These are phyloP conservation scores for Clohesyomyces aquaticus DNA, from an alignment of 495 filamentous ascomycete genomes.

Conservation along the genomic window DNA sequence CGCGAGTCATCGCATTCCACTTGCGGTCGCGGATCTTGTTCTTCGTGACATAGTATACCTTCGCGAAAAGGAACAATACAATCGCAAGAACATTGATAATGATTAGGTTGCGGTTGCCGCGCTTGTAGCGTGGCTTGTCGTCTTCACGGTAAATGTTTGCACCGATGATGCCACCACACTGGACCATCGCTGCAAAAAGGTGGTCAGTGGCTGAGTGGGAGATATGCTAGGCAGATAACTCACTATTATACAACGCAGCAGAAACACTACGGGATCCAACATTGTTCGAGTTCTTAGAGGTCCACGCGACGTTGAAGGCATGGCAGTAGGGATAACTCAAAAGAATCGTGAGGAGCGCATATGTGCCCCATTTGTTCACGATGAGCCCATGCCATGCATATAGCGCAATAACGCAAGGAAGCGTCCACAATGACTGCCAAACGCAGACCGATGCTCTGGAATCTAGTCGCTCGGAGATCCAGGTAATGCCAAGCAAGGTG, in stretches of 20 bases:
- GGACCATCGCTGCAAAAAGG: no score
- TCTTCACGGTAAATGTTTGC: conserved; percentile 51
- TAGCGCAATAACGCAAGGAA: conserved; percentile 59
- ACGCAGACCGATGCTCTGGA: background rate
- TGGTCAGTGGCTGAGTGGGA: no score
- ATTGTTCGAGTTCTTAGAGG: conserved; percentile 11
- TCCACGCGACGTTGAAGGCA: conserved; percentile 25
- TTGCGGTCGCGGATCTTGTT: conserved; percentile 12
- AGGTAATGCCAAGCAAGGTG: conserved; percentile 17
- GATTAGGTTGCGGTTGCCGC: conserved; percentile 16
- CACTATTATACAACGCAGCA: conserved; percentile 70
- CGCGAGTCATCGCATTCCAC: conserved; percentile 14
- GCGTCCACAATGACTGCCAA: conserved; percentile 11
- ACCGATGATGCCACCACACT: conserved; percentile 63
- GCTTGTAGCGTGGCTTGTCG: conserved; percentile 9
- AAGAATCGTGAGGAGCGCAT: conserved; percentile 59
- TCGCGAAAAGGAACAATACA: conserved; percentile 20
- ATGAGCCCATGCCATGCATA: conserved; percentile 52
- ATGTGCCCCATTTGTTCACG: conserved; percentile 57
- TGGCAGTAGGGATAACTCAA: conserved; percentile 55
- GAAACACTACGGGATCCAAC: conserved; percentile 21
- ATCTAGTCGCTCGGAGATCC: conserved; percentile 1
- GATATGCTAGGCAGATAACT: background rate
- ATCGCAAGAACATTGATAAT: conserved; percentile 1
- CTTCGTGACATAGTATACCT: conserved; percentile 16